Conservation (phyloP, 306 rosid genomes). For the Inga oerstediana region DNA sequence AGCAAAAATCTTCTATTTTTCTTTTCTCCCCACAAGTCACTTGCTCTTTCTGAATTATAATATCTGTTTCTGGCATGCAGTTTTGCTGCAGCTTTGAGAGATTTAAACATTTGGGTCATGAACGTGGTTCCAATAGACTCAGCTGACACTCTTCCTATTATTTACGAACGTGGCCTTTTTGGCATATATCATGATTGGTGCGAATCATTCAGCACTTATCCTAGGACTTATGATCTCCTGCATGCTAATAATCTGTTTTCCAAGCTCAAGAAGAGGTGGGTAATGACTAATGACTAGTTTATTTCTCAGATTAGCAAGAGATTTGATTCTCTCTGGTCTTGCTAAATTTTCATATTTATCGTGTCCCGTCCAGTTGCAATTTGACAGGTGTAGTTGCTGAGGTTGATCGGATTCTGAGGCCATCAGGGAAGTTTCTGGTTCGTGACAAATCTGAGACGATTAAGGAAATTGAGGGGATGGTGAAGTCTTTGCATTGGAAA, state of each 20-base stretch:
- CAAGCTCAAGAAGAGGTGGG: slow-evolving; percentile 65
- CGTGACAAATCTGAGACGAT: slow-evolving; percentile 70
- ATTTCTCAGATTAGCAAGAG: background rate
- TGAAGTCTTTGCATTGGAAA: slow-evolving; percentile 83
- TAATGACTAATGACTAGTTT: slow-evolving; percentile 21
- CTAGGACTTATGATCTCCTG: slow-evolving; percentile 89
- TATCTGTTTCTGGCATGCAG: slow-evolving; percentile 50
- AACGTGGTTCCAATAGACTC: slow-evolving; percentile 86
- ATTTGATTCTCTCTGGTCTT: background rate
- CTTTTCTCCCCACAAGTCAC: background rate
- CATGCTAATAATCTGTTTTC: slow-evolving; percentile 97
- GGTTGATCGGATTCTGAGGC: slow-evolving; percentile 92
- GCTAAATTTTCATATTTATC: slow-evolving; percentile 25
- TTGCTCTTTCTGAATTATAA: slow-evolving; percentile 22
- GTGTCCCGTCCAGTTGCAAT: slow-evolving; percentile 62
- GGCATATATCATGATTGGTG: slow-evolving; percentile 99
- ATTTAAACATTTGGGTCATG: slow-evolving; percentile 92
- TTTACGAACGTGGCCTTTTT: slow-evolving; percentile 89
- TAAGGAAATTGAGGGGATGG: slow-evolving; percentile 69
- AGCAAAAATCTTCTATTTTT: slow-evolving; percentile 31
- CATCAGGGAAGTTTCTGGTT: slow-evolving; percentile 85
- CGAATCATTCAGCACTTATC: slow-evolving; percentile 90
- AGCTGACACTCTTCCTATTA: slow-evolving; percentile 87
- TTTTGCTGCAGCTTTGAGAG: slow-evolving; percentile 93
- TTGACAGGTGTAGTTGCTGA: slow-evolving; percentile 68